Base-by-base conservation (phyloP, 345 rosid genomes). In the Odontarrhena argentea region DNA sequence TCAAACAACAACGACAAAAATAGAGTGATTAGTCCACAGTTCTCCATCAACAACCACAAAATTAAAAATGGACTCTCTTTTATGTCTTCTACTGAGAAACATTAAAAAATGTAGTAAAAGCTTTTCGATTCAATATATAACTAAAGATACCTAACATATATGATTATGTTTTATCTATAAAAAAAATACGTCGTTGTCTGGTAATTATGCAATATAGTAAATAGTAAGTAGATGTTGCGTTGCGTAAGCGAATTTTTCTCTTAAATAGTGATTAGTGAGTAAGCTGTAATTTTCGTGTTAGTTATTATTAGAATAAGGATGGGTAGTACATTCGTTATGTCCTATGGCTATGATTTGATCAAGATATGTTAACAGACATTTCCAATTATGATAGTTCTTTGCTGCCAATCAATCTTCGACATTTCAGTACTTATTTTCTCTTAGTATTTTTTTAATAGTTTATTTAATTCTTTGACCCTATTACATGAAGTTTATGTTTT, bases 201-300 rank as follows among this genome's bases (percentile, higher is more conserved):
- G 45, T 30, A 13, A 4, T 10, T 32, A 10, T 30, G 14, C 41
- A 43, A 43, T n/a, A 11, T 12, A 44, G 8, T 44, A 44, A 44
- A 14, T 15, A 45, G 46, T 22, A 48, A 45, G 48, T 46, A 8
- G 45, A 51, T 1, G 24, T 47, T 14, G 32, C 11, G 60, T 69
- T 24, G 74, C 67, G 68, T 52, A 70, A 70, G 53, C 30, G 7
- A 43, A 54, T 63, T 70, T 53, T 62, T n/a, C 24, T 59, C 44
- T 41, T 5, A 18, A 42, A 43, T 36, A 44, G 37, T 15, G 28
- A 61, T 52, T 43, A 70, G 68, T 44, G 47, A 54, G 74, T 53
- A 14, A 54, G 55, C 61, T 61, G 68, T 61, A 52, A 35, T 44
- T 61, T 51, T 70, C 68, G 47, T 60, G 40, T 61, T 53, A 61